phyloP scores from a whole-genome alignment of 768 basidiomycete species.

The Termitomyces bulborhizus region DNA sequence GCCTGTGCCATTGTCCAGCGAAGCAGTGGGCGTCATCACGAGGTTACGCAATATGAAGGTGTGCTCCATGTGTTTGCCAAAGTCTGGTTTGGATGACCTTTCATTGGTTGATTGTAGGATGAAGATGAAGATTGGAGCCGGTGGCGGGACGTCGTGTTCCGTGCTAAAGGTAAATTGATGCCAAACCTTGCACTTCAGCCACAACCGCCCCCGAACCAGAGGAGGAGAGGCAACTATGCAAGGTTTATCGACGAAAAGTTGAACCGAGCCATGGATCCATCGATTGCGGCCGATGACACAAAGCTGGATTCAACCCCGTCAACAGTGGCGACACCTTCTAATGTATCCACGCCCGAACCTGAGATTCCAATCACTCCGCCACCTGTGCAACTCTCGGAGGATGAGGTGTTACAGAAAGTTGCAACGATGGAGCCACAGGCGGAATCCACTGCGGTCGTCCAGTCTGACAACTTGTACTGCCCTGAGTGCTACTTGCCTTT shows the following conservation, averaged over 20 bases:
- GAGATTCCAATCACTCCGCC: constrained; percentile 7
- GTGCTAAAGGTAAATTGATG: constrained; percentile 57
- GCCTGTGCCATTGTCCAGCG: constrained; percentile 69
- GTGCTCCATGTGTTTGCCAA: constrained; percentile 6
- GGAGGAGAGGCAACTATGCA: constrained; percentile 53
- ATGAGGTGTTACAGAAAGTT: constrained; percentile 44
- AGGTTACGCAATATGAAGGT: constrained; percentile 81
- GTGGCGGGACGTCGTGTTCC: constrained; percentile 82
- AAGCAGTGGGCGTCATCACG: constrained; percentile 76
- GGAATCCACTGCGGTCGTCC: constrained; percentile 29
- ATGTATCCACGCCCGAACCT: constrained; percentile 13
- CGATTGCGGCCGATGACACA: neutral
- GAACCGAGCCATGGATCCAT: constrained; percentile 14
- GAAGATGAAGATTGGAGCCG: constrained; percentile 86
- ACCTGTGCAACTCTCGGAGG: constrained; percentile 34
- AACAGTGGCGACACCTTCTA: constrained; percentile 8
- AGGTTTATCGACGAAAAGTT: constrained; percentile 24
- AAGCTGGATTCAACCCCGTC: constrained; percentile 4
- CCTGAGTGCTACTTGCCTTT: constrained; percentile 88
- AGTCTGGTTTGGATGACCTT: neutral
- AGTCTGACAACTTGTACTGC: constrained; percentile 60
- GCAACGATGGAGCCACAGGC: constrained; percentile 30
- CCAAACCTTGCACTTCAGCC: constrained; percentile 41
- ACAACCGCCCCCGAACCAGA: constrained; percentile 54
- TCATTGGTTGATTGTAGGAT: constrained; percentile 40